These are phyloP conservation scores for Tolypocladium album DNA, from an alignment of 2,329 filamentous ascomycete genomes.

Conservation along the genomic window DNA sequence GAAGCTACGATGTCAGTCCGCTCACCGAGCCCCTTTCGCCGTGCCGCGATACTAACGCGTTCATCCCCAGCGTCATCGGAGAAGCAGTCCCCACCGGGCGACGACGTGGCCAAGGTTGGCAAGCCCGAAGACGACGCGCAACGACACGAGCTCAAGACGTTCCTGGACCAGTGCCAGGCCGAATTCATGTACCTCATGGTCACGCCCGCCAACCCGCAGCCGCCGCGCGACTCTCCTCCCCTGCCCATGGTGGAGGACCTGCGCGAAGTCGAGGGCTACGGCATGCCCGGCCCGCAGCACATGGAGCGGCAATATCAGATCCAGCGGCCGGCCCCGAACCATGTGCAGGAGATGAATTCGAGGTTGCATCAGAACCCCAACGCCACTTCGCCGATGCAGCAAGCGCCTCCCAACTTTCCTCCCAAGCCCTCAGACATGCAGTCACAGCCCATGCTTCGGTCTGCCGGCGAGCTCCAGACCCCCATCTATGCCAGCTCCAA, in stretches of 20 bases:
- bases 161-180: conserved; percentile 53
- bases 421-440: conserved; percentile 28
- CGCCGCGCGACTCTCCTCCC: conserved; percentile 51
- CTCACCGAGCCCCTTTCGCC: background rate
- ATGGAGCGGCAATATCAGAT: conserved; percentile 28
- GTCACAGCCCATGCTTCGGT: conserved; percentile 40
- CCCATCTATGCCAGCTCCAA: conserved; percentile 24
- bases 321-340: conserved; percentile 41
- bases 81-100: conserved; percentile 29
- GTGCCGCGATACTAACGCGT: conserved; percentile 5
- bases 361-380: conserved; percentile 45
- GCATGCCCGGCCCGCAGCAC: conserved; percentile 31
- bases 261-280: conserved; percentile 42
- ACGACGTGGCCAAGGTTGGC: conserved; percentile 35
- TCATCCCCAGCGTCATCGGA: conserved; percentile 28
- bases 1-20: conserved; percentile 38
- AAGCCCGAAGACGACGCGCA: conserved; percentile 38
- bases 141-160: conserved; percentile 44
- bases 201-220: conserved; percentile 53
- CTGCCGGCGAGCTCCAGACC: conserved; percentile 37
- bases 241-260: conserved; percentile 48
- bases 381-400: conserved; percentile 46
- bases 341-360: conserved; percentile 40
- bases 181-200: conserved; percentile 61
- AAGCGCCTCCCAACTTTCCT: conserved; percentile 19